These are phyloP conservation scores for Spathaspora arborariae DNA, from an alignment of 805 yeast genomes.

Conservation along the genomic window DNA sequence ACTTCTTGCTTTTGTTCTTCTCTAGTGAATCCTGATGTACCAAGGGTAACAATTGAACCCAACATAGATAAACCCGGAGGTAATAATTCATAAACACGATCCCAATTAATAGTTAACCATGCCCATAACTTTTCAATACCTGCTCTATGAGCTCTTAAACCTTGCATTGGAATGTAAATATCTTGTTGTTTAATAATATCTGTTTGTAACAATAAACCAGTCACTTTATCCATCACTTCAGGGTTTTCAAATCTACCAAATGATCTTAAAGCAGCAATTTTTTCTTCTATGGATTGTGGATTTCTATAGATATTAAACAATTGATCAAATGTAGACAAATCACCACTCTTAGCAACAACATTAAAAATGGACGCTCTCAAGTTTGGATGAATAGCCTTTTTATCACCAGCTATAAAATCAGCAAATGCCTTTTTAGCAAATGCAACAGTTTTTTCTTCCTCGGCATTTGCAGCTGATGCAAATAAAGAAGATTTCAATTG, in stretches of 20 bases:
- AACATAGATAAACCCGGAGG: slow-evolving; percentile 84
- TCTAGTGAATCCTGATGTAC: slow-evolving; percentile 60
- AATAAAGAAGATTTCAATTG: slow-evolving; percentile 66
- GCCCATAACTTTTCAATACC: slow-evolving; percentile 71
- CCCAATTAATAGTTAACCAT: slow-evolving; percentile 78
- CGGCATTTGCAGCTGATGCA: slow-evolving; percentile 53
- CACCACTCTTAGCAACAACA: slow-evolving; percentile 65
- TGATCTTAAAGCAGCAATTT: slow-evolving; percentile 62
- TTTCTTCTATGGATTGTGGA: slow-evolving; percentile 63
- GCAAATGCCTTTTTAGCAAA: slow-evolving; percentile 50
- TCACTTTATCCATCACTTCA: slow-evolving; percentile 51
- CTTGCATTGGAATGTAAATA: slow-evolving; percentile 71
- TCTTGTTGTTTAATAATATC: slow-evolving; percentile 67
- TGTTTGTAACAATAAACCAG: slow-evolving; percentile 49
- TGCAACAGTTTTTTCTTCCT: slow-evolving; percentile 43
- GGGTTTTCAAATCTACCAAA: slow-evolving; percentile 61
- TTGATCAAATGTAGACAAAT: slow-evolving; percentile 57
- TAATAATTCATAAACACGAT: slow-evolving; percentile 54
- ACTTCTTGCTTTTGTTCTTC: slow-evolving; percentile 49
- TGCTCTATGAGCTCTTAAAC: slow-evolving; percentile 56
- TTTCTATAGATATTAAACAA: slow-evolving; percentile 56
- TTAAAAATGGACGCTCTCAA: slow-evolving; percentile 62
- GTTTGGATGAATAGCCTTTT: slow-evolving; percentile 69
- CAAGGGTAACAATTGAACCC: slow-evolving; percentile 63
- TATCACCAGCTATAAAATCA: slow-evolving; percentile 57